phyloP scores from a whole-genome alignment of 768 basidiomycete species.

The Cystobasidium ongulense region DNA sequence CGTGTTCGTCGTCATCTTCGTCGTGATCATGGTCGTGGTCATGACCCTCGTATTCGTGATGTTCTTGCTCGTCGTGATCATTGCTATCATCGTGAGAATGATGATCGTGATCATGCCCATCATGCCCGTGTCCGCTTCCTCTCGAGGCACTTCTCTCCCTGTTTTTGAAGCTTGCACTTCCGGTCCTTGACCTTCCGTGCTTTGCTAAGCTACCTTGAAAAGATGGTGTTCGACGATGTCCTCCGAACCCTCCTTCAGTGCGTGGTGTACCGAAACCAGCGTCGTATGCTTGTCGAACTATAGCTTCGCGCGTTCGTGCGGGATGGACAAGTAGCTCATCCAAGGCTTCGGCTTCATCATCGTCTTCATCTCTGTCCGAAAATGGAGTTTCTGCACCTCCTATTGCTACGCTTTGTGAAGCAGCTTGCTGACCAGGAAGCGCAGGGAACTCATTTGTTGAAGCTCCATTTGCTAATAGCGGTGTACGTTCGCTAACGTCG shows the following conservation, averaged over 20 bases:
- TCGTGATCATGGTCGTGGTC: conserved; percentile 27
- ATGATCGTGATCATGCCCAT: conserved; percentile 25
- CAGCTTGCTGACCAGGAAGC: neutral
- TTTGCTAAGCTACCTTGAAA: neutral
- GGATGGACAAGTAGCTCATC: conserved; percentile 60
- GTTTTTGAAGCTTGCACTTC: neutral
- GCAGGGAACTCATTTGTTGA: neutral
- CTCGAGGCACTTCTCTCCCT: conserved; percentile 9
- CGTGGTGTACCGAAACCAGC: conserved; percentile 47
- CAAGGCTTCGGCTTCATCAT: conserved; percentile 35
- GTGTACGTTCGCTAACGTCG: neutral
- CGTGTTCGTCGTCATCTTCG: conserved; percentile 31
- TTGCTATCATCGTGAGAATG: conserved; percentile 48
- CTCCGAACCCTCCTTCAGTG: conserved; percentile 8
- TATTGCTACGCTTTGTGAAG: neutral
- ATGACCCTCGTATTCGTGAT: conserved; percentile 48
- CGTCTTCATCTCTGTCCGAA: conserved; percentile 6
- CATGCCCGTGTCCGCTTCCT: conserved; percentile 2
- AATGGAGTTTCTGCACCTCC: conserved; percentile 6
- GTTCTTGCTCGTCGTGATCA: conserved; percentile 19
- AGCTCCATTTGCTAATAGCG: neutral
- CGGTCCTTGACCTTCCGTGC: neutral
- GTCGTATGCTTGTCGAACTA: conserved; percentile 70
- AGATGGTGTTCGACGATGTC: conserved; percentile 8
- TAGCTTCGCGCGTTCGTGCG: conserved; percentile 48